phyloP scores from a whole-genome alignment of 805 yeast genomes.

The Novakomyces olei region DNA sequence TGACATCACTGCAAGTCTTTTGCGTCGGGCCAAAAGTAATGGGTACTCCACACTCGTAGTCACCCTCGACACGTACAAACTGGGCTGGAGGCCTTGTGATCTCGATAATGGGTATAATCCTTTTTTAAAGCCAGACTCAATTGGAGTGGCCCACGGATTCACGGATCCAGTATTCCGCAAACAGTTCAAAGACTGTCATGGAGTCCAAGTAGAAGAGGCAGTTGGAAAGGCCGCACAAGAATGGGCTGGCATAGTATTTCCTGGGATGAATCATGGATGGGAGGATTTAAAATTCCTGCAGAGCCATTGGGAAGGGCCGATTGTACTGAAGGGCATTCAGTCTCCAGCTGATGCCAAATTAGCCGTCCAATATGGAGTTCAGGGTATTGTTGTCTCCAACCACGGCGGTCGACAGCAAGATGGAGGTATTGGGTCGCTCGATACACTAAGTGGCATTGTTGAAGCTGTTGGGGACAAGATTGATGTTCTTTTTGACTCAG shows the following conservation, averaged over 20 bases:
- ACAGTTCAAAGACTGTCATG: constrained; percentile 9
- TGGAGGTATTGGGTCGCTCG: constrained; percentile 36
- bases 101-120: constrained; percentile 13
- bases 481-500: constrained; percentile 38
- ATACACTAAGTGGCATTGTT: constrained; percentile 30
- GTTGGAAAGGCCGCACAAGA: constrained; percentile 2
- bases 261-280: constrained; percentile 9
- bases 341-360: constrained; percentile 40
- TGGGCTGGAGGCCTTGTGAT: constrained; percentile 14
- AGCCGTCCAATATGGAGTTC: constrained; percentile 41
- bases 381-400: constrained; percentile 51
- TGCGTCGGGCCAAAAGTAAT: constrained; percentile 7
- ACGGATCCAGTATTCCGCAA: constrained; percentile 13
- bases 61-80: constrained; percentile 10
- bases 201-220: constrained; percentile 2
- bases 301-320: constrained; percentile 10
- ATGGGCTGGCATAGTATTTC: constrained; percentile 36
- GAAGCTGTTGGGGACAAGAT: constrained; percentile 17
- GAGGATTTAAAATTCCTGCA: constrained; percentile 8
- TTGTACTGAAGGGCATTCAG: constrained; percentile 48
- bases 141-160: constrained; percentile 13
- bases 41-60: constrained; percentile 10
- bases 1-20: constrained; percentile 7
- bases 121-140: constrained; percentile 9
- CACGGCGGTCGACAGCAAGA: constrained; percentile 57